phyloP scores from a whole-genome alignment of 345 rosid genomes.

The Salix brachista region DNA sequence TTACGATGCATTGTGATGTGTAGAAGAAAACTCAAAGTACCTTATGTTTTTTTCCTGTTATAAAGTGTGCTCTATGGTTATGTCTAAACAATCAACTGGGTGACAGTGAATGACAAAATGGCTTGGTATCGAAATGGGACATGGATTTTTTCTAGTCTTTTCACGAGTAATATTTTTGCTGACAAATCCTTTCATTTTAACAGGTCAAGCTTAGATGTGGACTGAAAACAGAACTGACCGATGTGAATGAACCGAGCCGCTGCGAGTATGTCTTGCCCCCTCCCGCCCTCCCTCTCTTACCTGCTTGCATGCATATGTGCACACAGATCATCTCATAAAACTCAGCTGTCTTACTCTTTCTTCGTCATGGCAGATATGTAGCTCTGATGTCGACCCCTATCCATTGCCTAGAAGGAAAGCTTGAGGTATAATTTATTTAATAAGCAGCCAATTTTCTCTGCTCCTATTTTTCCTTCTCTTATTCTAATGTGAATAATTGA shows the following conservation, averaged over 20 bases:
- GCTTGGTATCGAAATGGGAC: neutral
- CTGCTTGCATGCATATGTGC: neutral
- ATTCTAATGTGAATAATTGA: neutral
- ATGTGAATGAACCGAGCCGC: constrained; percentile 93
- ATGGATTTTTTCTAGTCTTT: neutral
- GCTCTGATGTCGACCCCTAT: constrained; percentile 71
- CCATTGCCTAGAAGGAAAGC: constrained; percentile 64
- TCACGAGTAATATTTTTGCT: neutral
- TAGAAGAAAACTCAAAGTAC: too few species aligned
- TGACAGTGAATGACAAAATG: neutral
- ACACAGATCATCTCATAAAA: neutral
- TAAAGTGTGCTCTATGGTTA: neutral
- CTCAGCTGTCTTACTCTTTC: neutral
- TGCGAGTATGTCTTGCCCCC: constrained; percentile 69
- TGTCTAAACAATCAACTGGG: neutral
- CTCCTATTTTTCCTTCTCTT: neutral
- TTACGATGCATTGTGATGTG: neutral
- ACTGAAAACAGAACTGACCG: constrained; percentile 65
- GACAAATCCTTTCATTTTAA: neutral
- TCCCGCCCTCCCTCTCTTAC: neutral
- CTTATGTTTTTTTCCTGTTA: neutral
- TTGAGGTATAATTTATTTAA: constrained; percentile 41
- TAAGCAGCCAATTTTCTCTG: too few species aligned
- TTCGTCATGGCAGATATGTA: constrained; percentile 51
- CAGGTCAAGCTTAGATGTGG: constrained; percentile 92